A percentile compares a stretch with the other conserved stretches of the same genome.
These are phyloP conservation scores for Galeopsis tetrahit DNA, from an alignment of 257 asterid genomes.

Conservation along the genomic window DNA sequence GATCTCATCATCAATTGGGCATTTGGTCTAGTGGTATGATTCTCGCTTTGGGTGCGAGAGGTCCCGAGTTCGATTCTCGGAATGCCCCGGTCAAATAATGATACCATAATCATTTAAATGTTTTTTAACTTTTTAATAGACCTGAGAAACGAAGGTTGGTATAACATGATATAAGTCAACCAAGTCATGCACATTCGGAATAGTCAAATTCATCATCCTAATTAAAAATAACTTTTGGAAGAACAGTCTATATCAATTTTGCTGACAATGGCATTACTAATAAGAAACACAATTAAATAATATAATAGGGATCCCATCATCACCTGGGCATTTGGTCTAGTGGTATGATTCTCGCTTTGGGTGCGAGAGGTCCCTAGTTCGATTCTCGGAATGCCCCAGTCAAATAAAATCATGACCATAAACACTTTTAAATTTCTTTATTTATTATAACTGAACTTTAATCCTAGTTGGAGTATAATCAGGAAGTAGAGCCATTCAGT, in stretches of 20 bases:
- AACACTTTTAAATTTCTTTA: not conserved
- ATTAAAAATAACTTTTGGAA: not conserved
- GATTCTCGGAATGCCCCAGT: conserved; percentile 63
- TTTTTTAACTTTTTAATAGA: not conserved
- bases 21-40: conserved; percentile 96
- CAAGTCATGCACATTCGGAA: not conserved
- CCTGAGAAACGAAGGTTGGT: not conserved
- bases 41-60: conserved; percentile 96
- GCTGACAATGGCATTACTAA: not conserved
- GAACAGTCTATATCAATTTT: not conserved
- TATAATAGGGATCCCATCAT: not conserved
- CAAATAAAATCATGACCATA: conserved; percentile 1
- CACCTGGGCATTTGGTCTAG: conserved; percentile 82
- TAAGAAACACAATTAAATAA: not conserved
- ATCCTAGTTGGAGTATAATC: not conserved
- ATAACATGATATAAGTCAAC: not conserved
- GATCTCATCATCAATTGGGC: conserved; percentile 40
- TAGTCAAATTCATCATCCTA: not conserved
- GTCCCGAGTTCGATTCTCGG: conserved; percentile 87
- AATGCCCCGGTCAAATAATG: conserved; percentile 33
- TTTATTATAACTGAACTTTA: not conserved
- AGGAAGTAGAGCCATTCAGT: not conserved
- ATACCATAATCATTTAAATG: not conserved
- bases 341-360: conserved; percentile 96
- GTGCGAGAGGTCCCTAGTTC: conserved; percentile 91